Evolutionary conservation across 192 early-diverging fungal species (phyloP).

Genomic region (Entomortierella beljakovae): DNA sequence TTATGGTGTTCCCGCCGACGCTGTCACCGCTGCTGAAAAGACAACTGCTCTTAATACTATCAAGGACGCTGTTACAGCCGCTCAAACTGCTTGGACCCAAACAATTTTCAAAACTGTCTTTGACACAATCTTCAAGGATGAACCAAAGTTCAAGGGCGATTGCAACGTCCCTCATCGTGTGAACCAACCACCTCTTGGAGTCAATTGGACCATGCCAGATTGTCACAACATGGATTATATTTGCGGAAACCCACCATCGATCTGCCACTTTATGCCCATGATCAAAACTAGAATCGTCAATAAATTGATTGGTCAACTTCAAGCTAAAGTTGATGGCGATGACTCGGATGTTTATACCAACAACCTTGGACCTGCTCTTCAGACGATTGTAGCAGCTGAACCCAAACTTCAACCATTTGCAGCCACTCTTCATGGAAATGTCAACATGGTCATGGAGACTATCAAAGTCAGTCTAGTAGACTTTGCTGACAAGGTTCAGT

Average conservation of each 20-base stretch:
- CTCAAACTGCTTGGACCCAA: slow-evolving; percentile 26
- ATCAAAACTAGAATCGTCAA: slow-evolving; percentile 55
- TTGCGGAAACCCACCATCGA: slow-evolving; percentile 70
- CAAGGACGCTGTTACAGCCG: slow-evolving; percentile 22
- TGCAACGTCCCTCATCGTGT: slow-evolving; percentile 64
- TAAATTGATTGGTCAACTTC: slow-evolving; percentile 39
- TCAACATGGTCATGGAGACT: slow-evolving; percentile 40
- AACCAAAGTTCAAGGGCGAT: slow-evolving; percentile 66
- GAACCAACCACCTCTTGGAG: slow-evolving; percentile 59
- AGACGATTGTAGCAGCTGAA: slow-evolving; percentile 2
- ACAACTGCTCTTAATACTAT: slow-evolving; percentile 21
- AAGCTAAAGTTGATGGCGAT: slow-evolving; percentile 32
- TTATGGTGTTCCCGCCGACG: slow-evolving; percentile 33
- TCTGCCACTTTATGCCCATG: slow-evolving; percentile 65
- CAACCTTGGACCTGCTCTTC: slow-evolving; percentile 35
- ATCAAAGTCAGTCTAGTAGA: slow-evolving; percentile 20
- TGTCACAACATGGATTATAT: slow-evolving; percentile 67
- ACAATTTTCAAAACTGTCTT: slow-evolving; percentile 53
- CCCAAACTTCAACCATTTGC: slow-evolving; percentile 11
- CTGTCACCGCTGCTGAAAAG: slow-evolving; percentile 23
- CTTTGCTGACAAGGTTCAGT: slow-evolving; percentile 35
- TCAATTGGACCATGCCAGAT: slow-evolving; percentile 62
- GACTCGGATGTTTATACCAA: slow-evolving; percentile 35
- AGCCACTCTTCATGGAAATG: slow-evolving; percentile 34
- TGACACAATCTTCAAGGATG: slow-evolving; percentile 59